These are phyloP conservation scores for Podospora pseudocomata DNA, from an alignment of 495 filamentous ascomycete genomes.

Conservation along the genomic window DNA sequence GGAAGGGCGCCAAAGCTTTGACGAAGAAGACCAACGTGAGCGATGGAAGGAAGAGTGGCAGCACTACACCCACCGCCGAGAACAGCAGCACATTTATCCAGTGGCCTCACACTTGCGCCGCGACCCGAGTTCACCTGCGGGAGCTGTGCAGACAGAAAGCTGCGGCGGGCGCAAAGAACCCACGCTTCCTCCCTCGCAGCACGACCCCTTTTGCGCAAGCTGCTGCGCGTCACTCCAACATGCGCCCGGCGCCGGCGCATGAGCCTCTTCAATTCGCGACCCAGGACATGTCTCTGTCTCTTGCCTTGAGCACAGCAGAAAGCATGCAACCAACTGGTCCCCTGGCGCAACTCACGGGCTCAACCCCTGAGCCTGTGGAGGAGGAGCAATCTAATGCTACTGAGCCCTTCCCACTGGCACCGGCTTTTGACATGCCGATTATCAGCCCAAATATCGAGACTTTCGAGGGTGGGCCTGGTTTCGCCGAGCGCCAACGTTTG, in stretches of 20 bases:
- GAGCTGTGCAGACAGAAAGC: slow-evolving; percentile 77
- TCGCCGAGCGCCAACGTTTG: slow-evolving; percentile 43
- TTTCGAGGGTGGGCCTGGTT: slow-evolving; percentile 28
- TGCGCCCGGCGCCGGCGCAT: slow-evolving; percentile 36
- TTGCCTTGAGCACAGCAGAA: slow-evolving; percentile 74
- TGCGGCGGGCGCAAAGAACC: slow-evolving; percentile 59
- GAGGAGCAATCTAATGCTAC: background rate
- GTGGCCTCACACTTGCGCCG: slow-evolving; percentile 82
- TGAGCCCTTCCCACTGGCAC: slow-evolving; percentile 7
- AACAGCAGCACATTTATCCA: slow-evolving; percentile 42
- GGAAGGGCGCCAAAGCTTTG: slow-evolving; percentile 59
- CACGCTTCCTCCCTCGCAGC: slow-evolving; percentile 60
- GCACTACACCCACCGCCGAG: slow-evolving; percentile 60
- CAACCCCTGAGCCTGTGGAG: slow-evolving; percentile 28
- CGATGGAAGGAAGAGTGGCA: slow-evolving; percentile 52
- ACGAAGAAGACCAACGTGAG: slow-evolving; percentile 25
- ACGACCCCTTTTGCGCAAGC: slow-evolving; percentile 67
- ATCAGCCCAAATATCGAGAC: slow-evolving; percentile 12
- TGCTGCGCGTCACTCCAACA: slow-evolving; percentile 45
- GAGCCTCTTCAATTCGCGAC: slow-evolving; percentile 51
- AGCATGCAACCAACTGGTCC: slow-evolving; percentile 71
- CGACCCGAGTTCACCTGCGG: slow-evolving; percentile 76
- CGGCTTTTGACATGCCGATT: background rate
- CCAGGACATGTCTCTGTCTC: slow-evolving; percentile 80
- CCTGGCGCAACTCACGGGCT: slow-evolving; percentile 55